Evolutionary conservation across 495 filamentous ascomycete genomes (phyloP).

Genomic region (Penicillium bovifimosum): DNA sequence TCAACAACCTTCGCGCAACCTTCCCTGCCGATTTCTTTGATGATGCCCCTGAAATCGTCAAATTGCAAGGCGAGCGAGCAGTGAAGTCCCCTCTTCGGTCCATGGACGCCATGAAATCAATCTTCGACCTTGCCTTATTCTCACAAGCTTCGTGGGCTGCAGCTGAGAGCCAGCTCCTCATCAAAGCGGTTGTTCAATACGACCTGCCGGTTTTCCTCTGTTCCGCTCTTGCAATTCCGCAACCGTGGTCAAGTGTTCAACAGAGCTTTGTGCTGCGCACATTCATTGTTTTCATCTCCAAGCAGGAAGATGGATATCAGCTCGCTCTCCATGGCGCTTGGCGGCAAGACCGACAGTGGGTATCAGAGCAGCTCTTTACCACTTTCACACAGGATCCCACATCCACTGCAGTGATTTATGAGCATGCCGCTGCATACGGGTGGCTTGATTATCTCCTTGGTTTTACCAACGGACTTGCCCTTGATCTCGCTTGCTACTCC

Average conservation of each 20-base stretch:
- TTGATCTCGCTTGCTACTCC: conserved; percentile 85
- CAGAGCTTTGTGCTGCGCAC: conserved; percentile 58
- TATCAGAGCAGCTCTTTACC: conserved; percentile 70
- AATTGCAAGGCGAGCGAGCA: conserved; percentile 64
- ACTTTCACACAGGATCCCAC: conserved; percentile 70
- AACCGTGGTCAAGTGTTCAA: conserved; percentile 58
- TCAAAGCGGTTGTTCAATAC: conserved; percentile 45
- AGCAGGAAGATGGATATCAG: conserved; percentile 62
- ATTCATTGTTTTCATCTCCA: conserved; percentile 55
- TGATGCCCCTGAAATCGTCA: conserved; percentile 62
- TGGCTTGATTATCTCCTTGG: conserved; percentile 79
- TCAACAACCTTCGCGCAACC: conserved; percentile 71
- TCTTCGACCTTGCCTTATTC: conserved; percentile 71
- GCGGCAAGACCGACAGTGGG: conserved; percentile 80
- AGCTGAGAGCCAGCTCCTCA: conserved; percentile 57
- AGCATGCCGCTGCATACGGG: conserved; percentile 66
- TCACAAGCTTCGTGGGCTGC: conserved; percentile 58
- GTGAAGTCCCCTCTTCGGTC: conserved; percentile 86
- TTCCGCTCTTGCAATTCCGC: conserved; percentile 63
- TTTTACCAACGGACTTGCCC: conserved; percentile 70
- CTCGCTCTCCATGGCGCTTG: conserved; percentile 86
- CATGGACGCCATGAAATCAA: conserved; percentile 72
- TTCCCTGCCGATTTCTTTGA: conserved; percentile 74
- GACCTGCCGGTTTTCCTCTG: conserved; percentile 66
- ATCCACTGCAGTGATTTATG: conserved; percentile 72